A percentile compares a stretch with the other conserved stretches of the same genome.
Conservation (phyloP, 148 eudicot species). For the Euryodendron excelsum region DNA sequence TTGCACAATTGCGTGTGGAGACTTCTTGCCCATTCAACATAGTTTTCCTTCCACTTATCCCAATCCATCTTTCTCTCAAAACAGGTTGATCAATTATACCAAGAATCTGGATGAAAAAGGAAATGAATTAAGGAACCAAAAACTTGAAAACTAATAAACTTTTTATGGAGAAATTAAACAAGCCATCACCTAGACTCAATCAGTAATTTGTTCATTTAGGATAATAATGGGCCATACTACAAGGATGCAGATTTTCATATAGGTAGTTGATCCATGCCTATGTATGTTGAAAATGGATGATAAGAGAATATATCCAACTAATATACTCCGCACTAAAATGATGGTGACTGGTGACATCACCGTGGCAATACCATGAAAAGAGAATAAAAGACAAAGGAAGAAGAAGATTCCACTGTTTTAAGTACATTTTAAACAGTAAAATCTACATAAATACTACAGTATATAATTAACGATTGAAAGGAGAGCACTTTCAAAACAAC, state of each 20-base stretch:
- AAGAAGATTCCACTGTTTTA: too few relatives aligned
- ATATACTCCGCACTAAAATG: neutral
- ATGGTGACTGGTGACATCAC: too few relatives aligned
- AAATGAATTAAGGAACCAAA: neutral
- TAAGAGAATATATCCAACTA: neutral
- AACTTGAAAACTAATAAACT: too few relatives aligned
- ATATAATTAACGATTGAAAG: too few relatives aligned
- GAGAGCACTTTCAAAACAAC: too few relatives aligned
- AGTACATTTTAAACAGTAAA: too few relatives aligned
- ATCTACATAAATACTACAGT: too few relatives aligned
- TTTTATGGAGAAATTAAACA: neutral
- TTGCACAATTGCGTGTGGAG: constrained; percentile 72
- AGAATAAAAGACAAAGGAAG: too few relatives aligned
- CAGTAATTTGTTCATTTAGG: neutral
- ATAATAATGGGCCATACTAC: neutral
- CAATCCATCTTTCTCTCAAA: constrained; percentile 85
- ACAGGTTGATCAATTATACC: constrained; percentile 95
- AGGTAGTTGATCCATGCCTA: too few relatives aligned
- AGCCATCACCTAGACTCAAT: neutral
- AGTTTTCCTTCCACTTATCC: constrained; percentile 71
- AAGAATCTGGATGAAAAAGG: constrained; percentile 49
- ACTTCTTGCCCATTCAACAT: constrained; percentile 74
- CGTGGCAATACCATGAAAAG: too few relatives aligned
- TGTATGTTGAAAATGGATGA: neutral
- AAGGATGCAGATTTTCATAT: too few relatives aligned